Base-by-base conservation (phyloP, 208 protist species). In the Novymonas esmeraldas region DNA sequence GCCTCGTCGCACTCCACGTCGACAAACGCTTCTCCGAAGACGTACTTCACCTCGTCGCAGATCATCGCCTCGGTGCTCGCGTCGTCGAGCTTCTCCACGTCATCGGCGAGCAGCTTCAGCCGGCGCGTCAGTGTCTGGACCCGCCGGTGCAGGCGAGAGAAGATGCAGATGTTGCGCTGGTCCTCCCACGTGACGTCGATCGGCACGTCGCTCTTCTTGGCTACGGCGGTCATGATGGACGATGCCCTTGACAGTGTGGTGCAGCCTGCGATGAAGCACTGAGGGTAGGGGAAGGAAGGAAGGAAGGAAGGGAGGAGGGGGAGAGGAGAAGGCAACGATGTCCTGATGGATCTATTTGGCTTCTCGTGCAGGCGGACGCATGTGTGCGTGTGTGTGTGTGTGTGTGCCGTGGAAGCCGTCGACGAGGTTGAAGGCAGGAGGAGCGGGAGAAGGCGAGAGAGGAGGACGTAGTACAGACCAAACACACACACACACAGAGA, bases 171-270 rank as follows among this genome's bases (percentile, higher is more conserved):
- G 51, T 77, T 75, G 24, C 79, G 88, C 76, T 96, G 94, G 64
- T 97, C 94, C 42, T 96, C 91, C 79, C 85, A 87, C 2, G 88
- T 90, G 34, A 97, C 92, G 58, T 93, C 86, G 48, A 96, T 81
- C 22, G 81, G 76, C 24, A 79, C 57, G 9, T 86, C 78, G 26
- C 81, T 80, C 70, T 85, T 85, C 58, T 77, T 82, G 7, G 0
- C 52, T 14, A 22, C 26, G 18, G 52, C 28, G 33, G 33, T 28
- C 52, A 58, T 58, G 33, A 44, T 3, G n/a, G 18, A n/a, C n/a
- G n/a, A n/a, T n/a, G n/a, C n/a, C n/a, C n/a, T n/a, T n/a, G n/a
- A n/a, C n/a, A 58, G 52, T 38, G 26, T 16, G 38, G 36, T 14
- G 18, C 9, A 33, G 52, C 26, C 9, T 38, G 36, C n/a, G n/a